Conservation (phyloP, 345 rosid genomes). For the Sisymbrium altissimum region DNA sequence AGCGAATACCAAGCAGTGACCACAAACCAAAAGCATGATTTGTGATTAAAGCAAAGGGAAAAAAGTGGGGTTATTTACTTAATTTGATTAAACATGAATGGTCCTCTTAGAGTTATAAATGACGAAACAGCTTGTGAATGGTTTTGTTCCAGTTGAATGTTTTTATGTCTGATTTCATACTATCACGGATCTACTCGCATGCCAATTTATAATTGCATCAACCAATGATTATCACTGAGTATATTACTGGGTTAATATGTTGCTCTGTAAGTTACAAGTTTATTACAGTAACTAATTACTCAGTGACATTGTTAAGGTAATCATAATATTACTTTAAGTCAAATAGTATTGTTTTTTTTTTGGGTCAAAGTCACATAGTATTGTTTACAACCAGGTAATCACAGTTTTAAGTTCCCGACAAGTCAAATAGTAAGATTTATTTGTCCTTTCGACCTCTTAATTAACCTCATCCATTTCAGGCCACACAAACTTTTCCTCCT, state of each 20-base stretch:
- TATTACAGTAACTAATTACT: neutral
- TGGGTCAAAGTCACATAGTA: no score
- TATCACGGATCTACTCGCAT: neutral
- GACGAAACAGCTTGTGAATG: neutral
- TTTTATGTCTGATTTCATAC: neutral
- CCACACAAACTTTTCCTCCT: neutral
- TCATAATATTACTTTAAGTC: neutral
- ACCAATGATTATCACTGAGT: neutral
- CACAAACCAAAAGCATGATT: slow-evolving; percentile 21
- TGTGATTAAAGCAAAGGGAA: slow-evolving; percentile 16
- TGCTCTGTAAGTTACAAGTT: neutral
- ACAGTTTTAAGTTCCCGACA: neutral
- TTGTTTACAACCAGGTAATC: neutral
- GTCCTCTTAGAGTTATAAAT: neutral
- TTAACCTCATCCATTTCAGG: neutral
- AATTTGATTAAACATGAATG: slow-evolving; percentile 5
- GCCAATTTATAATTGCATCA: neutral
- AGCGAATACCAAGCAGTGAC: slow-evolving; percentile 14
- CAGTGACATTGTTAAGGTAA: neutral
- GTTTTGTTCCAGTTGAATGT: neutral
- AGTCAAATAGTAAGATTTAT: neutral
- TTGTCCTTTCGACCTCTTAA: neutral
- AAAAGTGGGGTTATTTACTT: neutral
- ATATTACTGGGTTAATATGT: neutral
- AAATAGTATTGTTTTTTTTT: no score